phyloP scores from a whole-genome alignment of 768 basidiomycete species.

The Auriscalpium microsporum region DNA sequence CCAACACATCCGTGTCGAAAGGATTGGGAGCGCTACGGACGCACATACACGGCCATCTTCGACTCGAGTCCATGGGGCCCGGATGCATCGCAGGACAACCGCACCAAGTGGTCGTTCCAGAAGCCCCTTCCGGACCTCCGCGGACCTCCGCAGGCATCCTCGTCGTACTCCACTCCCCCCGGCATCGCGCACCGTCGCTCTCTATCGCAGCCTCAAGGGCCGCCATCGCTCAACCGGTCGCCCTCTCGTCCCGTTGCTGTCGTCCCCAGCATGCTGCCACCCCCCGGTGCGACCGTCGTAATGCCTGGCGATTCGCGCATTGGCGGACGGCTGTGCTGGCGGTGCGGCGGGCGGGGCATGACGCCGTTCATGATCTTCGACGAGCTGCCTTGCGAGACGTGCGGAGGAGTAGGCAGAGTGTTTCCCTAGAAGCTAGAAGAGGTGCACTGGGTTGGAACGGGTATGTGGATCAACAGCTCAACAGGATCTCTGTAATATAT shows the following conservation, averaged over 20 bases:
- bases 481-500: too few species aligned
- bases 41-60: constrained; percentile 52
- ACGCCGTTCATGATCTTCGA: constrained; percentile 49
- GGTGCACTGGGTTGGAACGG: too few species aligned
- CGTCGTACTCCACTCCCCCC: not conserved
- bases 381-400: constrained; percentile 41
- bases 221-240: constrained; percentile 1
- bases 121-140: constrained; percentile 12
- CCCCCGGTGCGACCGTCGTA: constrained; percentile 40
- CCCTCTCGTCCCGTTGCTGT: constrained; percentile 17
- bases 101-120: constrained; percentile 10
- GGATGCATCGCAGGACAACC: not conserved
- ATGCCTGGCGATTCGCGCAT: constrained; percentile 60
- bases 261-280: constrained; percentile 21
- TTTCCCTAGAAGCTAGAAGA: not conserved
- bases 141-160: constrained; percentile 4
- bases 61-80: constrained; percentile 40
- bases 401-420: constrained; percentile 55
- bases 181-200: not conserved
- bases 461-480: too few species aligned
- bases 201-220: not conserved
- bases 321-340: constrained; percentile 58
- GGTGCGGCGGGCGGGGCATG: constrained; percentile 53
- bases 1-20: constrained; percentile 58
- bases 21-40: constrained; percentile 69